These are phyloP conservation scores for Citrus glauca DNA, from an alignment of 345 rosid species.

Conservation along the genomic window DNA sequence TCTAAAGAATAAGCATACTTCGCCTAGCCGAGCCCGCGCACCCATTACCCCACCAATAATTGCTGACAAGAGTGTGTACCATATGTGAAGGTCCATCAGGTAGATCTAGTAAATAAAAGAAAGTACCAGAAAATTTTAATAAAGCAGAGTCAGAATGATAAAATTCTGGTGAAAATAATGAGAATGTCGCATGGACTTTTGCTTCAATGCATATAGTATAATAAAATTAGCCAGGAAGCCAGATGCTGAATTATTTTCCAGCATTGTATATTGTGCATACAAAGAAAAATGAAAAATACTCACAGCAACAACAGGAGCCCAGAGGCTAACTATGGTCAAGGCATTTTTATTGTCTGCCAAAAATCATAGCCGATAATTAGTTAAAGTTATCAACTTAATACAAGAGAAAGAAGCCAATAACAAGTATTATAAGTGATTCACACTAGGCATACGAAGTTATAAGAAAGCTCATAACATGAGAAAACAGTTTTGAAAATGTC, in stretches of 20 bases:
- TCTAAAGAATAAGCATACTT: conserved; percentile 43
- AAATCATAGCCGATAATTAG: conserved; percentile 23
- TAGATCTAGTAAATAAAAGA: conserved; percentile 53
- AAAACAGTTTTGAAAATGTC: not conserved
- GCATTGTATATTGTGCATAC: too few species aligned
- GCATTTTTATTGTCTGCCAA: conserved; percentile 76
- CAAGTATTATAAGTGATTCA: not conserved
- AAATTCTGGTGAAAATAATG: not conserved
- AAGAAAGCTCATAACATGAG: not conserved
- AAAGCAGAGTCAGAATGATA: not conserved
- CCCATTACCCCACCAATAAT: conserved; percentile 98
- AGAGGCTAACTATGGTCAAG: conserved; percentile 76
- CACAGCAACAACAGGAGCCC: conserved; percentile 98
- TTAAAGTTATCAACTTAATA: conserved; percentile 9
- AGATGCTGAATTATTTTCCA: not conserved
- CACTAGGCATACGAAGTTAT: not conserved
- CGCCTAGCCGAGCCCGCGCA: conserved; percentile 95
- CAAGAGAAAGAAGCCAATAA: not conserved
- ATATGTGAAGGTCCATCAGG: conserved; percentile 94
- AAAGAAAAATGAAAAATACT: conserved; percentile 30
- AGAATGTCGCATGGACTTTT: not conserved
- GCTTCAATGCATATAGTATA: not conserved
- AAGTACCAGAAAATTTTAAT: not conserved
- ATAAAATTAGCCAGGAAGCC: not conserved
- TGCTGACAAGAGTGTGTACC: conserved; percentile 92